Percentiles rank a stretch among this genome's conserved stretches.
Evolutionary conservation across 352 stramenopile genomes (phyloP).

Genomic region (Halophytophthora batemanensis): DNA sequence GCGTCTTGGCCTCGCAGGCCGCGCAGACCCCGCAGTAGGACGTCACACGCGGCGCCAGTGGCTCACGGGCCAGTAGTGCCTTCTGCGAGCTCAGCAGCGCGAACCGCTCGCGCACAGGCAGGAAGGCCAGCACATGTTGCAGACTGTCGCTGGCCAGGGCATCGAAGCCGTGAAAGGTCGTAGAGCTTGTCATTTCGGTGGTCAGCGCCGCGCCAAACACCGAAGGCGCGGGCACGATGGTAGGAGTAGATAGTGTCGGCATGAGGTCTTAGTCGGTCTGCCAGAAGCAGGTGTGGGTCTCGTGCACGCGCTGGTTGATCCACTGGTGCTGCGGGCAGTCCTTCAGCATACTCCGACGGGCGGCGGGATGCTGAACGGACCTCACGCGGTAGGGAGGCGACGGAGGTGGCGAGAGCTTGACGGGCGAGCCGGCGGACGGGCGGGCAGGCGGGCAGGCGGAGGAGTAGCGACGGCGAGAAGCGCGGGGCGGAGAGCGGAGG

Average conservation of each 20-base stretch:
- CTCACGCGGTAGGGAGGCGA: too few relatives aligned
- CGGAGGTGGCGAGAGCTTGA: too few relatives aligned
- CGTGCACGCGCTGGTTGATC: conserved; percentile 86
- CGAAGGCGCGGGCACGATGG: too few relatives aligned
- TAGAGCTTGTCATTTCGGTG: too few relatives aligned
- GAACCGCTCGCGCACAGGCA: conserved; percentile 57
- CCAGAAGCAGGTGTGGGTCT: conserved; percentile 76
- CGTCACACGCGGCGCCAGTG: conserved; percentile 33
- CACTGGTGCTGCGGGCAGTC: conserved; percentile 89
- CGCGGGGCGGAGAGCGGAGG: too few relatives aligned
- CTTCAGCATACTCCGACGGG: conserved; percentile 68
- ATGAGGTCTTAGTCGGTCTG: conserved; percentile 46
- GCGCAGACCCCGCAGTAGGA: conserved; percentile 66
- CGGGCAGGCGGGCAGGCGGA: too few relatives aligned
- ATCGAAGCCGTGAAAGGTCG: conserved; percentile 15
- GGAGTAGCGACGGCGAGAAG: too few relatives aligned
- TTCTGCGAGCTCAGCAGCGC: conserved; percentile 45
- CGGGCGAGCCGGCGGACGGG: too few relatives aligned
- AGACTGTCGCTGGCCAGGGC: conserved; percentile 39
- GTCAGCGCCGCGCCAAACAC: too few relatives aligned
- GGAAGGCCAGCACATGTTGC: conserved; percentile 54
- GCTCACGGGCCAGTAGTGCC: conserved; percentile 35
- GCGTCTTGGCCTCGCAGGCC: conserved; percentile 40
- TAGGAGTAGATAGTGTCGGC: too few relatives aligned
- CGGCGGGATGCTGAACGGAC: conserved; percentile 17